Evolutionary conservation across 179 eudicot genomes (phyloP).

Genomic region (Silene vulgaris): DNA sequence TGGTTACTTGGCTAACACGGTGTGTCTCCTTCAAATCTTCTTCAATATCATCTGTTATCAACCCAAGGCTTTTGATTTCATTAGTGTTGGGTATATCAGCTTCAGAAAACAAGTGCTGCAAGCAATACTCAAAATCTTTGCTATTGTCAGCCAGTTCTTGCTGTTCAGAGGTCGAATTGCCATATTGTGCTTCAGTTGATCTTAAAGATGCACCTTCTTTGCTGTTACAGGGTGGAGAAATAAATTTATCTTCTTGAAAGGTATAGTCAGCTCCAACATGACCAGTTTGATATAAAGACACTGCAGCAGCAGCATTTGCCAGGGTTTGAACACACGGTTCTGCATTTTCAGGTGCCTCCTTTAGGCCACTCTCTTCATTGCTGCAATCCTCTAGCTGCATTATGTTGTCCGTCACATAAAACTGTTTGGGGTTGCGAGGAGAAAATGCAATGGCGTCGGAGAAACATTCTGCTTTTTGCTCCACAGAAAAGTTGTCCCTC

Average conservation of each 20-base stretch:
- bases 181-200: background rate
- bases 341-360: background rate
- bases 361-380: background rate
- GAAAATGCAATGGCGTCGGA: background rate
- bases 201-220: conserved; percentile 3
- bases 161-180: background rate
- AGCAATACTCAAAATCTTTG: background rate
- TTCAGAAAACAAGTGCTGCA: background rate
- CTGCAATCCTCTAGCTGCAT: background rate
- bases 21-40: conserved; percentile 6
- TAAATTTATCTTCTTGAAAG: background rate
- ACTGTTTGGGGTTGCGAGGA: background rate
- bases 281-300: conserved; percentile 3
- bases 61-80: background rate
- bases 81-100: conserved; percentile 1
- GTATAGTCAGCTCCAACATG: background rate
- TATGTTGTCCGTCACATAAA: background rate
- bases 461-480: background rate
- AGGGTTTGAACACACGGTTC: background rate
- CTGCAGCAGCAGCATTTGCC: background rate
- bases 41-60: too few relatives aligned
- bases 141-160: background rate
- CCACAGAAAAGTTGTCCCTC: background rate
- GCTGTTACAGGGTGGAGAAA: background rate
- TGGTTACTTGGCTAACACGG: background rate